phyloP scores from a whole-genome alignment of 352 stramenopile genomes.

The Pythium utonaiense region DNA sequence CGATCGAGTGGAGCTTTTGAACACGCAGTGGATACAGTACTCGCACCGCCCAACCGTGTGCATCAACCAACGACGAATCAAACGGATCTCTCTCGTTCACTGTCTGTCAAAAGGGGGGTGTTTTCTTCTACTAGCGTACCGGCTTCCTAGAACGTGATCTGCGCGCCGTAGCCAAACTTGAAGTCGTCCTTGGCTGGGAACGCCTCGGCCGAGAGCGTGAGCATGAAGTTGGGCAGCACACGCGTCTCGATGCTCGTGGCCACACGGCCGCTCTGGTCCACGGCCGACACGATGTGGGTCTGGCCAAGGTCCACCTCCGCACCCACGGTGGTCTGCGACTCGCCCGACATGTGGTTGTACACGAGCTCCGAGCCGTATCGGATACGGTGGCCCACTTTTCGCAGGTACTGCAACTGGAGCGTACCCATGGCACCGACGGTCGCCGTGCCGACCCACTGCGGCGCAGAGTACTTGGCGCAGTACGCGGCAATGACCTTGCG shows the following conservation, averaged over 20 bases:
- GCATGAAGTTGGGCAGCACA: constrained; percentile 84
- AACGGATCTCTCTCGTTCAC: constrained; percentile 11
- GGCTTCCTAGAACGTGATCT: constrained; percentile 80
- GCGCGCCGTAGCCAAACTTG: constrained; percentile 89
- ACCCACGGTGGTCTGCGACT: constrained; percentile 78
- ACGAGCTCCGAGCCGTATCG: constrained; percentile 82
- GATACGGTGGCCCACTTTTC: constrained; percentile 80
- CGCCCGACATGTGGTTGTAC: constrained; percentile 81
- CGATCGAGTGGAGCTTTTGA: too few species aligned
- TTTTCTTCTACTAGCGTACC: constrained; percentile 13
- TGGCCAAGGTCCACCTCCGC: constrained; percentile 83
- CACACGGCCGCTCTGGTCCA: constrained; percentile 81
- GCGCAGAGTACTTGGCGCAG: constrained; percentile 74
- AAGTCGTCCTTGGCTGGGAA: constrained; percentile 87
- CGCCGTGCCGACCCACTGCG: constrained; percentile 64
- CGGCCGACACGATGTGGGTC: constrained; percentile 78
- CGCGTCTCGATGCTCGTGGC: constrained; percentile 80
- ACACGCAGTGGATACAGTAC: too few species aligned
- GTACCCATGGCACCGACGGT: constrained; percentile 80
- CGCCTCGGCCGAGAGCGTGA: constrained; percentile 81
- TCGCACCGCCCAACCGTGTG: background rate
- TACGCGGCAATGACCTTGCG: constrained; percentile 84
- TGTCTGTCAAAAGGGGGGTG: constrained; percentile 18
- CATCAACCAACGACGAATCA: background rate
- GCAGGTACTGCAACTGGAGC: constrained; percentile 82